A percentile compares a stretch with the other conserved stretches of the same genome.
Evolutionary conservation across 1,284 basidiomycete genomes (phyloP).

Genomic region (Pseudozyma tsukubaensis): DNA sequence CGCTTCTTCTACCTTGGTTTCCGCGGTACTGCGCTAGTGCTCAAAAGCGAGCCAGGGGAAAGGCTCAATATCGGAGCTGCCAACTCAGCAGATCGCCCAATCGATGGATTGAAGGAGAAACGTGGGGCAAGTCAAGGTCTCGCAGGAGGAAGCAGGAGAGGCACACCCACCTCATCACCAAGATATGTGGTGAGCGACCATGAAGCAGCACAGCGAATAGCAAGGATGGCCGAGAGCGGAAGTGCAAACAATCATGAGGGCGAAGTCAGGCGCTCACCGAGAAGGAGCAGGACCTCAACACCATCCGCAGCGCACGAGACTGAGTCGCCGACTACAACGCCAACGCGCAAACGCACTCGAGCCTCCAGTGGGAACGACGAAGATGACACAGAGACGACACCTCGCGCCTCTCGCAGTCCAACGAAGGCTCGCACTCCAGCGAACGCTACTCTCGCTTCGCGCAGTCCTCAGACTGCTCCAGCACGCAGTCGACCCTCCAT

Average conservation of each 20-base stretch:
- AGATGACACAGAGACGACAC: conserved; percentile 22
- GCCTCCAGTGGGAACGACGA: conserved; percentile 9
- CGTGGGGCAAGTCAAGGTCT: conserved; percentile 47
- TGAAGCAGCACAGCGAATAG: conserved; percentile 30
- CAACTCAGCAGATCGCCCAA: conserved; percentile 55
- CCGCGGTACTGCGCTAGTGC: conserved; percentile 58
- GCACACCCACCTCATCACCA: conserved; percentile 20
- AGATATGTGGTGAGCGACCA: conserved; percentile 30
- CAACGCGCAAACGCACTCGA: conserved; percentile 31
- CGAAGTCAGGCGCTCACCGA: conserved; percentile 31
- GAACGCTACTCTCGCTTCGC: conserved; percentile 2
- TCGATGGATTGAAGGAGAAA: conserved; percentile 54
- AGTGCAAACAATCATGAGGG: background rate
- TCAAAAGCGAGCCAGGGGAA: conserved; percentile 47
- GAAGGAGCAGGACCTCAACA: conserved; percentile 14
- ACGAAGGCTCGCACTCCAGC: conserved; percentile 22
- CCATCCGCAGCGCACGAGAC: background rate
- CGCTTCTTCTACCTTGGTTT: conserved; percentile 66
- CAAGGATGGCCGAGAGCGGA: conserved; percentile 21
- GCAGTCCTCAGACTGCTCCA: conserved; percentile 36
- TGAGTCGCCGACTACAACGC: conserved; percentile 15
- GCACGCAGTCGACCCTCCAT: conserved; percentile 12
- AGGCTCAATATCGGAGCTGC: conserved; percentile 60
- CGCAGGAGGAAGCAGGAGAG: conserved; percentile 34
- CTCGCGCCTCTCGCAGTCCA: conserved; percentile 21